Evolutionary conservation across 768 basidiomycete species (phyloP).

Genomic region (Tricholoma bakamatsutake): DNA sequence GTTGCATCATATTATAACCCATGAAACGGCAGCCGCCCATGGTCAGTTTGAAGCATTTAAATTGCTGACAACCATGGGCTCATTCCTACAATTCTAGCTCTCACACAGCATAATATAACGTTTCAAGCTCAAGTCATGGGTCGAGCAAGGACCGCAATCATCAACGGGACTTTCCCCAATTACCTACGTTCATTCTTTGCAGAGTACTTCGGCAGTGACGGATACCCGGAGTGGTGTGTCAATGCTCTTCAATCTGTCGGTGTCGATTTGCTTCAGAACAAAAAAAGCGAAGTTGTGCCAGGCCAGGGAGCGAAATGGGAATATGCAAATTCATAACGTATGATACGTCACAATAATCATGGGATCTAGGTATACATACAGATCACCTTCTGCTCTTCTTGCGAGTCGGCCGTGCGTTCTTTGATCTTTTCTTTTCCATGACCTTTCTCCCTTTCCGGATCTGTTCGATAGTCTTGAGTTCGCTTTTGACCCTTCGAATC

Average conservation of each 20-base stretch:
- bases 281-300: slow-evolving; percentile 41
- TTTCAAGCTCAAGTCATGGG: slow-evolving; percentile 90
- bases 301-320: slow-evolving; percentile 80
- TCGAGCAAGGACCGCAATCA: slow-evolving; percentile 74
- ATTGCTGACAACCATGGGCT: slow-evolving; percentile 12
- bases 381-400: slow-evolving; percentile 38
- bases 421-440: slow-evolving; percentile 60
- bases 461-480: slow-evolving; percentile 83
- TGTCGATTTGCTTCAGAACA: slow-evolving; percentile 69
- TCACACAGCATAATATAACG: slow-evolving; percentile 78
- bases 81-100: slow-evolving; percentile 36
- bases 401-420: slow-evolving; percentile 71
- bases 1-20: slow-evolving; percentile 68
- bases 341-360: neutral
- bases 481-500: slow-evolving; percentile 61
- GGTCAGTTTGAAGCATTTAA: slow-evolving; percentile 35
- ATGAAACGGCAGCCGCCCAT: slow-evolving; percentile 84
- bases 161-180: slow-evolving; percentile 70
- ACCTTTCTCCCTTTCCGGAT: slow-evolving; percentile 72
- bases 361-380: neutral
- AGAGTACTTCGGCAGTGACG: slow-evolving; percentile 67
- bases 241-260: slow-evolving; percentile 79
- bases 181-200: slow-evolving; percentile 75
- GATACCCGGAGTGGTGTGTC: slow-evolving; percentile 86
- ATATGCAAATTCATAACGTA: slow-evolving; percentile 41